phyloP scores from a whole-genome alignment of 2,329 filamentous ascomycete genomes.

The Purpureocillium lavendulum region DNA sequence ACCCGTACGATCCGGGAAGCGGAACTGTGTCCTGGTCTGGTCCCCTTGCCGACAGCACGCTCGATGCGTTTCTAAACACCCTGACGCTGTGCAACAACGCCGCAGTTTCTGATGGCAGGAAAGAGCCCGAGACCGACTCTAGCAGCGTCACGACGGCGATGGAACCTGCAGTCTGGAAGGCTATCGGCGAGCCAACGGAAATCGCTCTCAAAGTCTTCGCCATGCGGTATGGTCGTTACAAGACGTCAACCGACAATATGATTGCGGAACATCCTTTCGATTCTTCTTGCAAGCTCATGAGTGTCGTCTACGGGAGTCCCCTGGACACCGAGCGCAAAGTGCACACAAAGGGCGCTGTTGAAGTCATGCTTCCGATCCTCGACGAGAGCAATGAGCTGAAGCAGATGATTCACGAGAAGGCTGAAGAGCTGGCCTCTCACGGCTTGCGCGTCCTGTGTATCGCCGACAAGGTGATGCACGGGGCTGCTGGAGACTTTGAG shows the following conservation, averaged over 20 bases:
- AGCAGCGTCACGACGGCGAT: conserved; percentile 38
- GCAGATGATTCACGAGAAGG: conserved; percentile 35
- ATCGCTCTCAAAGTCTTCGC: conserved; percentile 68
- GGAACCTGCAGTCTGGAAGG: conserved; percentile 41
- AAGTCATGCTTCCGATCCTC: conserved; percentile 46
- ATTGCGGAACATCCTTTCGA: conserved; percentile 65
- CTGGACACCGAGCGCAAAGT: conserved; percentile 28
- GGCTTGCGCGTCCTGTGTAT: conserved; percentile 64
- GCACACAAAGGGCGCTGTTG: conserved; percentile 51
- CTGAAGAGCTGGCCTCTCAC: conserved; percentile 49
- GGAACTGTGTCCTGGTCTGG: conserved; percentile 40
- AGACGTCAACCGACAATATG: conserved; percentile 34
- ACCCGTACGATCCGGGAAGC: conserved; percentile 54
- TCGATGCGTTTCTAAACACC: conserved; percentile 42
- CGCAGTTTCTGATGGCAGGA: conserved; percentile 37
- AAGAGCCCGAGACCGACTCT: conserved; percentile 36
- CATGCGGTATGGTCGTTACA: conserved; percentile 53
- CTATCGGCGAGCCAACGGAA: conserved; percentile 61
- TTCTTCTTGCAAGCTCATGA: conserved; percentile 67
- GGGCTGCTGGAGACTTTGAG: conserved; percentile 21
- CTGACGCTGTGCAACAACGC: conserved; percentile 56
- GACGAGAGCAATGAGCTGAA: conserved; percentile 38
- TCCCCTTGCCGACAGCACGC: conserved; percentile 27
- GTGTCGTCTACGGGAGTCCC: conserved; percentile 49
- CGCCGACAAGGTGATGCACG: conserved; percentile 40